These are phyloP conservation scores for Novymonas esmeraldas DNA, from an alignment of 208 protist genomes.

Conservation along the genomic window DNA sequence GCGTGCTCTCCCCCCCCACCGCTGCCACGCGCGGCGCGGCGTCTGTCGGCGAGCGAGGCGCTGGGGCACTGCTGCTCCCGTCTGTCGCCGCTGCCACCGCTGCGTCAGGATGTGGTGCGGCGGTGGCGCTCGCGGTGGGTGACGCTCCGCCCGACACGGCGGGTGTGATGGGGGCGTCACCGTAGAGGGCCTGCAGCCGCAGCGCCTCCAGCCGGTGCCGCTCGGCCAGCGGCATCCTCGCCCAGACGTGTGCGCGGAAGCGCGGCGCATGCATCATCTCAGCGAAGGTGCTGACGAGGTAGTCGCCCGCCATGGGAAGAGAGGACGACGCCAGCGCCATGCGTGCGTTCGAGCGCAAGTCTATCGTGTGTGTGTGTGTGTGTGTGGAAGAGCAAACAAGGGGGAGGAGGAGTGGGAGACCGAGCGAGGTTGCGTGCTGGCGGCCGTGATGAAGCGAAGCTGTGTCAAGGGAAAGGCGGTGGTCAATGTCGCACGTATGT, in stretches of 20 bases:
- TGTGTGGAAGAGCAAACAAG: neutral
- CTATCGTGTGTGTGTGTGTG: constrained; percentile 1
- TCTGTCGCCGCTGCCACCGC: neutral
- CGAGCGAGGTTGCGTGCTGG: neutral
- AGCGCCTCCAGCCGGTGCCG: constrained; percentile 66
- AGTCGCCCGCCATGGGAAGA: constrained; percentile 25
- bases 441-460: too few species aligned
- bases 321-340: constrained; percentile 14
- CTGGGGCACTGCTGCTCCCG: neutral
- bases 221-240: constrained; percentile 39
- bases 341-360: neutral
- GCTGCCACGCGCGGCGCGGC: neutral
- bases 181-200: constrained; percentile 68
- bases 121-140: neutral
- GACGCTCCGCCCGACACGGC: neutral
- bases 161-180: constrained; percentile 50
- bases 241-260: constrained; percentile 40
- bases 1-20: neutral
- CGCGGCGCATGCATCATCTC: constrained; percentile 44
- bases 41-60: too few species aligned
- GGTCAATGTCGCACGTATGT: neutral
- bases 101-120: neutral
- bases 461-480: too few species aligned
- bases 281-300: constrained; percentile 27
- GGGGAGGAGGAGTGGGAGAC: neutral